Conservation (phyloP, 306 rosid genomes). For the Cucurbita ficifolia region DNA sequence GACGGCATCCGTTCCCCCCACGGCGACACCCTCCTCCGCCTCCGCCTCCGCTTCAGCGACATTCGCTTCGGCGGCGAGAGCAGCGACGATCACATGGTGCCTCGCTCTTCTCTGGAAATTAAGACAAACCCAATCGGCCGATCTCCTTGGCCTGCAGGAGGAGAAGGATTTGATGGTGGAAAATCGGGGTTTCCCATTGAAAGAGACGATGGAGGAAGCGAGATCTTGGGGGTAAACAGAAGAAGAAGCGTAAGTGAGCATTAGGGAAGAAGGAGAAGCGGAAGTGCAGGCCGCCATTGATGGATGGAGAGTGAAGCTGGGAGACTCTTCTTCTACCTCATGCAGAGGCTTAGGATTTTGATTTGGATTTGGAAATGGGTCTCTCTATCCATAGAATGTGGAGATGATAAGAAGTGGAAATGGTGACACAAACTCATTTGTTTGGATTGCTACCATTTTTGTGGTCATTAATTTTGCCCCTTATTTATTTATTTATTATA, state of each 20-base stretch:
- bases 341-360: background rate
- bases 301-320: slow-evolving; percentile 2
- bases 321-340: background rate
- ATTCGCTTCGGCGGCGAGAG: slow-evolving; percentile 46
- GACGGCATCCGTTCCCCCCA: slow-evolving; percentile 9
- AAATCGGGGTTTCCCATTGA: slow-evolving; percentile 31
- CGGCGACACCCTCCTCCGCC: slow-evolving; percentile 12
- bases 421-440: background rate
- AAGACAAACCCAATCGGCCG: slow-evolving; percentile 13
- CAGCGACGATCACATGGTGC: slow-evolving; percentile 22
- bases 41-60: slow-evolving; percentile 26
- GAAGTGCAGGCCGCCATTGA: slow-evolving; percentile 49
- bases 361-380: background rate
- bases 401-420: slow-evolving; percentile 7
- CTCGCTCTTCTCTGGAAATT: slow-evolving; percentile 10
- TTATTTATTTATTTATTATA: background rate
- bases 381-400: slow-evolving; percentile 11
- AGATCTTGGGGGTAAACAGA: slow-evolving; percentile 34
- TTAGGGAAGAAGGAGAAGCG: slow-evolving; percentile 41
- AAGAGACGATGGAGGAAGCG: slow-evolving; percentile 34
- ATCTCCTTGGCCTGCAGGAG: slow-evolving; percentile 10
- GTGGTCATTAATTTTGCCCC: slow-evolving; percentile 1
- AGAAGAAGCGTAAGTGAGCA: slow-evolving; percentile 41
- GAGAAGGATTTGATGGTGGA: slow-evolving; percentile 17
- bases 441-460: background rate